Evolutionary conservation across 225 moss, liverwort and hornwort species (phyloP).

Genomic region (Climacium dendroides): DNA sequence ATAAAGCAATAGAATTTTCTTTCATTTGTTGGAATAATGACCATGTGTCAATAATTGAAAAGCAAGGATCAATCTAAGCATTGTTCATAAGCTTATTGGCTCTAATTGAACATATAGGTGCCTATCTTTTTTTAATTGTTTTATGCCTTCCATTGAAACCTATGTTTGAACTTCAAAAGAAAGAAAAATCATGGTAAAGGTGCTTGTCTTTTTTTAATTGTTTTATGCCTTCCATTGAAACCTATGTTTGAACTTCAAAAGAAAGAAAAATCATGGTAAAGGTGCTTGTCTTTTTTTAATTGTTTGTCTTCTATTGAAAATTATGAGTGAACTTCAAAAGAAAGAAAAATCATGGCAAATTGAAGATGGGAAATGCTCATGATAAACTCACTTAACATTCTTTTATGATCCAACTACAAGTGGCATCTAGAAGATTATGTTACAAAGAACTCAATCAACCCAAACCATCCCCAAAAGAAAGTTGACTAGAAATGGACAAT

Average conservation of each 20-base stretch:
- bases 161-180: no score
- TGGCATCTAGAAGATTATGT: background rate
- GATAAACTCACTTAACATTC: background rate
- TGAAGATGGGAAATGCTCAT: background rate
- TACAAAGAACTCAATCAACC: background rate
- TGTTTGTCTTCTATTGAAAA: background rate
- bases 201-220: no score
- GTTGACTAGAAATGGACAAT: background rate
- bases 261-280: no score
- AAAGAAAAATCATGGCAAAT: background rate
- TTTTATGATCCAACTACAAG: background rate
- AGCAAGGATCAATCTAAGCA: no score
- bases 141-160: background rate
- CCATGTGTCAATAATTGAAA: background rate
- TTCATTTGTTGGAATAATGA: background rate
- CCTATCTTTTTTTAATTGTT: background rate
- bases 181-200: background rate
- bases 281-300: background rate
- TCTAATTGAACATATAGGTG: rapidly evolving
- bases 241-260: no score
- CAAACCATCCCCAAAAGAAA: background rate
- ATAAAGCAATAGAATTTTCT: background rate
- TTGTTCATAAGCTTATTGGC: background rate
- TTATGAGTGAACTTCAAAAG: background rate
- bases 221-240: no score